Base-by-base conservation (phyloP, 768 basidiomycete species). In the Pilatotrama ljubarskyi region DNA sequence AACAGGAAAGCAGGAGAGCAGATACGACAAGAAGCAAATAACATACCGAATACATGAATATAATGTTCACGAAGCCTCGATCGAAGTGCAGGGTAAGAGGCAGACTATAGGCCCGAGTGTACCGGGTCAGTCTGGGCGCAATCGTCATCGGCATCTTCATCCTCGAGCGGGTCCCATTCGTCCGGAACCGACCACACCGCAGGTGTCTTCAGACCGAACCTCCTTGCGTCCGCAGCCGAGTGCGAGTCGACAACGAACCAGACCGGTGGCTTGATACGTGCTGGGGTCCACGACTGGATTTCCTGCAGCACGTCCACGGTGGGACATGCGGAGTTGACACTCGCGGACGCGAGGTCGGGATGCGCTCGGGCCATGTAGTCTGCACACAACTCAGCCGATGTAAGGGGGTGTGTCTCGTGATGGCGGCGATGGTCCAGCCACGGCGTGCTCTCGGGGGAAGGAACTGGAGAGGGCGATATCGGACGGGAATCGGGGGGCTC, bases 391-490 rank as follows among this genome's bases (percentile, higher is more conserved):
- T 14, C 14, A 0, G 11, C 37, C 1, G n/a, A 11, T 17, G 41
- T 44, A 26, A 58, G 49, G 26, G 18, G 41, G 11, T 43, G 5
- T 29, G 57, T 5, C 26, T 51, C 48, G 40, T 43, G 14, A 26
- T 40, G 18, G 1, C 40, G 40, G 29, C 41, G 42, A 4, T 20
- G n/a, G 29, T 24, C 40, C 26, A 43, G 50, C 57, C 40, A 51
- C 1, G 49, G 52, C 17, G 52, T 43, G 14, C 10, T 20, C 32
- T 46, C 46, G 40, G 56, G 29, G 50, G 56, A 70, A 74, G 48
- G 55, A 55, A 38, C 32, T 20, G 24, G 22, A 20, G 37, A 42
- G 51, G 36, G 18, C 17, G 32, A 13, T 6, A 38, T 41, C 40
- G 36, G 22, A 42, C 43, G 42, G 36, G 29, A 58, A 18, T 37